Conservation (phyloP, 139 green algal genomes). For the Eudorina sp. region DNA sequence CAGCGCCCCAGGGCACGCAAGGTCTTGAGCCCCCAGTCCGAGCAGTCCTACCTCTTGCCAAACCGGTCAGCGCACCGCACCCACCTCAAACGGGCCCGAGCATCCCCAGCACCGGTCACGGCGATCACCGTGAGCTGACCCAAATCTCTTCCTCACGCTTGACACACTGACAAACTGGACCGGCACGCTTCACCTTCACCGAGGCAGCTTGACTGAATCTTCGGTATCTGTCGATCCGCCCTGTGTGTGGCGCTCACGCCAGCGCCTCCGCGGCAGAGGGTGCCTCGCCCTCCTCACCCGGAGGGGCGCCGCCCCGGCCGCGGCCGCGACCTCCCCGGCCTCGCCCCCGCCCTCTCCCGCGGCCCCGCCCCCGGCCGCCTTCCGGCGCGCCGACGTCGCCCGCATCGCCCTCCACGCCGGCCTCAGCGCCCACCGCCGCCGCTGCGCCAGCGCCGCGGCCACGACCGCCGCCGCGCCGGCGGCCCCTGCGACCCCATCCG, state of each 20-base stretch:
- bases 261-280: conserved; percentile 1
- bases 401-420: background rate
- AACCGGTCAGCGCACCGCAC: too few relatives aligned
- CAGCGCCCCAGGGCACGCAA: too few relatives aligned
- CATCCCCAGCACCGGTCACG: too few relatives aligned
- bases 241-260: background rate
- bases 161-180: too few relatives aligned
- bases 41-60: too few relatives aligned
- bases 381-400: background rate
- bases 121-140: too few relatives aligned
- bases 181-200: too few relatives aligned
- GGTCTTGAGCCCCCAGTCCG: too few relatives aligned
- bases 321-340: conserved; percentile 20
- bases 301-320: background rate
- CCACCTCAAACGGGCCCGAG: too few relatives aligned
- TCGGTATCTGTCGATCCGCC: too few relatives aligned
- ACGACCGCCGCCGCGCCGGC: background rate
- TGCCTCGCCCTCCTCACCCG: background rate
- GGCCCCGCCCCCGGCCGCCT: background rate
- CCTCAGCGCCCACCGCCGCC: background rate
- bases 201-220: too few relatives aligned
- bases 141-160: too few relatives aligned
- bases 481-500: background rate
- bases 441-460: background rate
- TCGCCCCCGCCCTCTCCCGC: conserved; percentile 24